Base-by-base conservation (phyloP, 345 rosid species). In the Barbarea vulgaris region DNA sequence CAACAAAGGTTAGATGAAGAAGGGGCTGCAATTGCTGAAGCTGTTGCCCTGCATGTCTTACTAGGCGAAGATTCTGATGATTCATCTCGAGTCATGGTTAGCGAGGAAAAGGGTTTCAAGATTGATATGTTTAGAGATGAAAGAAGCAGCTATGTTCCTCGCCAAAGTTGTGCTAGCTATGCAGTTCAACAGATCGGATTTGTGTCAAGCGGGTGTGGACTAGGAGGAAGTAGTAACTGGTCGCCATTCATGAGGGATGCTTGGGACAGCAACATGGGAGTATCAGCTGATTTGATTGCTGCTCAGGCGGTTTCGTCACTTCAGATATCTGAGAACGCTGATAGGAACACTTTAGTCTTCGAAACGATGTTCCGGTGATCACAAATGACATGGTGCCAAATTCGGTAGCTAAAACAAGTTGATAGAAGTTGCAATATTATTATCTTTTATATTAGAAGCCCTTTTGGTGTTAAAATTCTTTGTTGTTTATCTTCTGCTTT, bases 1-100 rank as follows among this genome's bases (percentile, higher is more conserved):
- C 97, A 95, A 67, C 90, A 88, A 70, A 85, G 97, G 87, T 90
- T 95, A 55, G 99, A 95, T 80, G 99, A 92, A 81, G 97, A 95
- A 83, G 97, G 97, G 28, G 99, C 99, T 77, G 97, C 99, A 7
- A 88, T 95, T 64, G 97, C 97, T 4, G 97, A 95, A 83, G 97
- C 99, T 76, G 99, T 95, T 75, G 99, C 99, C 78, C 79, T 92
- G 73, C 93, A 83, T 31, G 99, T 95, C 73, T 70, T 92, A 55
- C 81, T 95, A 11, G 96, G 96, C 64, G 97, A 95, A 74, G 99
- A 95, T 81, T 86, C 96, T 42, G 94, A 87, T 80, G 99, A 89
- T 72, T 79, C 92, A 24, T 82, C 88, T 77, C 77, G 83, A 33
- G 67, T 86, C 73, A 78, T 85, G 76, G 70, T 86, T n/a, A 82